Conservation (phyloP, 441 rosid species). For the Pelargonium citronellum region DNA sequence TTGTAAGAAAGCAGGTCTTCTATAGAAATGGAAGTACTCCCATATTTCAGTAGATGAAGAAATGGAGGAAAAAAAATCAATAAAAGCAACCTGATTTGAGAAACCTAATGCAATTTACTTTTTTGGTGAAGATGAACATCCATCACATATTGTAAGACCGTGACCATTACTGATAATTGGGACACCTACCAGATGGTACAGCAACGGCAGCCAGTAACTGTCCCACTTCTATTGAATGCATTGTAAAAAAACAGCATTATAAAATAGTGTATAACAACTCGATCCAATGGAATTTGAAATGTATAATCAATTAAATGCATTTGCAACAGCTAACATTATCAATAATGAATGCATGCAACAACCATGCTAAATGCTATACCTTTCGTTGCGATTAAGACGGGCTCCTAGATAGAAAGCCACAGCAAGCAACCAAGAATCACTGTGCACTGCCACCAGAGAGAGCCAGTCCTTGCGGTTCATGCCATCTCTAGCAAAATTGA, state of each 20-base stretch:
- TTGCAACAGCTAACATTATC: neutral
- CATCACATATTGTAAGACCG: neutral
- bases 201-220: neutral
- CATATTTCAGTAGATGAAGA: neutral
- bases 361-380: conserved; percentile 36
- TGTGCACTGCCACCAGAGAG: conserved; percentile 87
- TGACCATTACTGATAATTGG: neutral
- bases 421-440: conserved; percentile 92
- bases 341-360: neutral
- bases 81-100: neutral
- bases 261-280: neutral
- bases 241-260: neutral
- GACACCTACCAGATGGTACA: neutral
- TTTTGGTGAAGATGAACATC: neutral
- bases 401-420: conserved; percentile 93
- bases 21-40: too few relatives aligned
- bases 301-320: neutral
- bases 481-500: conserved; percentile 94
- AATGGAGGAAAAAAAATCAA: too few relatives aligned
- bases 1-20: too few relatives aligned
- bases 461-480: conserved; percentile 96
- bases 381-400: conserved; percentile 79
- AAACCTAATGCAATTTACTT: neutral
- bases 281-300: neutral
- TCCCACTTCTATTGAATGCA: neutral